A percentile compares a stretch with the other conserved stretches of the same genome.
Evolutionary conservation across 768 basidiomycete species (phyloP).

Genomic region (Tylopilus intermedius): DNA sequence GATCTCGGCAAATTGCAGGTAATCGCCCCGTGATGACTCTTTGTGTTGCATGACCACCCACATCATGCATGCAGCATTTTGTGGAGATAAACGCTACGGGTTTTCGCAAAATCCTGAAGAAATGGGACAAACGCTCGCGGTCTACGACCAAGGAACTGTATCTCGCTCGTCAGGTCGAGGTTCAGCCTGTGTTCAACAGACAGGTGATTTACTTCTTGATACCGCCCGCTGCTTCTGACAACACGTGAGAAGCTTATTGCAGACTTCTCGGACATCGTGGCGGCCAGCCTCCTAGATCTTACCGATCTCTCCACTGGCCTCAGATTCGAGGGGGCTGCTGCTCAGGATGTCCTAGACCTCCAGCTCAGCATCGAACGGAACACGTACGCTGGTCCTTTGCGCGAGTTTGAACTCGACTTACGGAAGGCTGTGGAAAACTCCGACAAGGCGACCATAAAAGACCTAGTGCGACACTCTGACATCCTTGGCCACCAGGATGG

Average conservation of each 20-base stretch:
- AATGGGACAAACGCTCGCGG: constrained; percentile 96
- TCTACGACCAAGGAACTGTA: constrained; percentile 96
- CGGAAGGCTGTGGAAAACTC: constrained; percentile 66
- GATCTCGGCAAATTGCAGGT: constrained; percentile 96
- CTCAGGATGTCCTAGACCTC: constrained; percentile 68
- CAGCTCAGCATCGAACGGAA: constrained; percentile 63
- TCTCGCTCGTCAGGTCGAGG: constrained; percentile 92
- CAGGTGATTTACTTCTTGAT: constrained; percentile 50
- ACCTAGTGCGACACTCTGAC: constrained; percentile 68
- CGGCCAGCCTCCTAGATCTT: constrained; percentile 74
- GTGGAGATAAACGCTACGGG: constrained; percentile 96
- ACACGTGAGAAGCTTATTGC: constrained; percentile 69
- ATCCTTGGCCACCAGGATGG: constrained; percentile 56
- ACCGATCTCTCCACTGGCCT: constrained; percentile 71
- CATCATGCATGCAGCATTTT: constrained; percentile 63
- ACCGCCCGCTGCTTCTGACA: constrained; percentile 7
- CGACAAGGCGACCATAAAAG: constrained; percentile 56
- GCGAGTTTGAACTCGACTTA: constrained; percentile 85
- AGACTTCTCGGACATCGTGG: constrained; percentile 88
- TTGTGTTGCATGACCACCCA: constrained; percentile 11
- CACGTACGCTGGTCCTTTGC: constrained; percentile 65
- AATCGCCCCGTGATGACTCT: constrained; percentile 15
- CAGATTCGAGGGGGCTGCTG: constrained; percentile 74
- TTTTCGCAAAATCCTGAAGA: constrained; percentile 95
- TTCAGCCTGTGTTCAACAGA: constrained; percentile 97